Evolutionary conservation across 2,329 filamentous ascomycete species (phyloP), one percentile per base, ranked within the genome.

Genomic region (Paecilomyces sp.): DNA sequence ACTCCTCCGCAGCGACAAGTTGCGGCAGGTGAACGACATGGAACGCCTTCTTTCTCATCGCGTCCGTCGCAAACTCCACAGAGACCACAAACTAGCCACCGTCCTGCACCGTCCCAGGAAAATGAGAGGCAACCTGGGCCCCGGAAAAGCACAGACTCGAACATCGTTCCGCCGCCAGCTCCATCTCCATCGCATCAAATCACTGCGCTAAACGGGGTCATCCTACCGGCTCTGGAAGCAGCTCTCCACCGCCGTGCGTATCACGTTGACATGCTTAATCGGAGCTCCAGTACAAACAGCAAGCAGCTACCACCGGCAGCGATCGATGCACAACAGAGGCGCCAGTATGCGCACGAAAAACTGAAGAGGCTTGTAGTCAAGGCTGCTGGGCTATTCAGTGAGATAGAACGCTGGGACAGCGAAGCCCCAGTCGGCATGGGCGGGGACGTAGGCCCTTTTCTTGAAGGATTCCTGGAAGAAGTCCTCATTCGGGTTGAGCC

Each of bases 381-480:
- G 71, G 82, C 95, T 31, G 89, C 88, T 1, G 86, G 89, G 61
- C 82, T 93, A 25, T 96, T 96, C 75, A 88, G 88, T 70, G 92
- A 96, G 72, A 91, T 99, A 68, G 93, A 99, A 74, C 84, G 89
- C 63, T 90, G 88, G 75, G 94, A 99, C 75, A 89, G 88, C 72
- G 85, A 87, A 52, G 89, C 91, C 66, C 91, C 92, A 5, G 91
- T 97, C 11, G 91, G 92, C 0, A 97, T 97, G 93, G 93, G 92
- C 0, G 88, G 91, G 53, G 92, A 93, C 28, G 92, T 96, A 1
- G 87, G 87, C 53, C 91, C 90, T 0, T 95, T 97, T 66, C 76
- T 97, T 7, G 94, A 99, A 74, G 93, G 92, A 0, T 85, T 97
- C 63, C 78, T 99, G 34, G 94, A 99, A 74, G 94, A 99, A 79